A percentile compares a stretch with the other conserved stretches of the same genome.
Conservation (phyloP, 176 grass and related monocot species). For the Musa beccarii region DNA sequence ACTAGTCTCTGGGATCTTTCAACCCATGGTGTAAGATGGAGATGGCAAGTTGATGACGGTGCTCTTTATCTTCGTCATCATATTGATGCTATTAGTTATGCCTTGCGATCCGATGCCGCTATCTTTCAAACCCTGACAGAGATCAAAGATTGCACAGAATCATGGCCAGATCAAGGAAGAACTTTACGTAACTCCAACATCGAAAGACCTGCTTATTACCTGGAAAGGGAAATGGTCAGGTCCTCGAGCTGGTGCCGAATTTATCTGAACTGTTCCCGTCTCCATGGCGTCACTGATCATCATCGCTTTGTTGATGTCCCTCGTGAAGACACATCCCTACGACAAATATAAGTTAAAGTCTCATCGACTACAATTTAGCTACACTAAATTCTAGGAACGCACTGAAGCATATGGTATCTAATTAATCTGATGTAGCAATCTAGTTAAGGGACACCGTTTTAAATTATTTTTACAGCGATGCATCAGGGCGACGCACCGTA, state of each 20-base stretch:
- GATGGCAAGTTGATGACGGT: constrained; percentile 86
- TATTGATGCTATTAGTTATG: constrained; percentile 96
- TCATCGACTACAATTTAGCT: neutral
- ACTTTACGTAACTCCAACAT: constrained; percentile 5
- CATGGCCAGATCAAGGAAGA: neutral
- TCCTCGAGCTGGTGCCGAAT: constrained; percentile 88
- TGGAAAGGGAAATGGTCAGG: constrained; percentile 99
- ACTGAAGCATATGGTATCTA: neutral
- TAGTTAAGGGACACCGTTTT: too few species aligned
- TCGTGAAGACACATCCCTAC: constrained; percentile 90
- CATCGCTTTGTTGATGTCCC: constrained; percentile 91
- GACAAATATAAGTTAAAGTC: neutral
- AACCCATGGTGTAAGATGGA: constrained; percentile 90
- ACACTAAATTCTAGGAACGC: neutral
- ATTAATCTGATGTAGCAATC: neutral
- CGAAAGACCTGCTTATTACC: constrained; percentile 24
- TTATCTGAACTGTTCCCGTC: constrained; percentile 88
- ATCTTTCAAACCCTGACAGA: constrained; percentile 77
- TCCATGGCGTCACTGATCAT: constrained; percentile 97
- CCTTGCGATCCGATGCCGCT: constrained; percentile 97
- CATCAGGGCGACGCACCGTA: too few species aligned
- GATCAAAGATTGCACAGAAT: neutral
- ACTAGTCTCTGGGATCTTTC: constrained; percentile 11
- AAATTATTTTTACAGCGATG: too few species aligned
- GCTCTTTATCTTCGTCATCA: constrained; percentile 99